Conservation (phyloP, 768 basidiomycete genomes). For the Leccinellum albellum region DNA sequence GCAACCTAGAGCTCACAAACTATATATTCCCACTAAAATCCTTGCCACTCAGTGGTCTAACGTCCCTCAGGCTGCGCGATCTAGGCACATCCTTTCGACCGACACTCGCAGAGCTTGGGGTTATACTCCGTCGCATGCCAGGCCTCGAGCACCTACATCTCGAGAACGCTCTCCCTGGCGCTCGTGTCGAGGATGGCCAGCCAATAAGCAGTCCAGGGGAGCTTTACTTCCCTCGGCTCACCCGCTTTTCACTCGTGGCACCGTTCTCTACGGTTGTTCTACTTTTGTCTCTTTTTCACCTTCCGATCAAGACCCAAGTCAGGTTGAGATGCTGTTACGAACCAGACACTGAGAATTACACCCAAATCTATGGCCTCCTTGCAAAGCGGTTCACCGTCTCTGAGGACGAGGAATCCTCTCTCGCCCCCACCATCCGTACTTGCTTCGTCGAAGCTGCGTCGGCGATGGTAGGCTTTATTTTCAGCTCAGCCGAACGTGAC, state of each 20-base stretch:
- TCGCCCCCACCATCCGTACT: conserved; percentile 11
- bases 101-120: conserved; percentile 30
- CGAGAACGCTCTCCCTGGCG: conserved; percentile 33
- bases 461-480: conserved; percentile 12
- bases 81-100: conserved; percentile 27
- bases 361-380: conserved; percentile 13
- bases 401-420: neutral
- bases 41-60: conserved; percentile 33
- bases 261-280: conserved; percentile 16
- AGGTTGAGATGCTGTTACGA: conserved; percentile 17
- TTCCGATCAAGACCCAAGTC: conserved; percentile 13
- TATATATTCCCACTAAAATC: conserved; percentile 38
- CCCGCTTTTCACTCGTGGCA: conserved; percentile 16
- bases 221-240: conserved; percentile 9
- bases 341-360: neutral
- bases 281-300: conserved; percentile 7
- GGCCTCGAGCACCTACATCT: conserved; percentile 33
- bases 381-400: conserved; percentile 11
- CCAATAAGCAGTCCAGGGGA: neutral
- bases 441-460: conserved; percentile 9
- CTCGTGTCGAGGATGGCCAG: neutral
- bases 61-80: conserved; percentile 35
- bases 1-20: conserved; percentile 33
- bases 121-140: conserved; percentile 34
- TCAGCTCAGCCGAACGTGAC: conserved; percentile 13